These are phyloP conservation scores for Harrya chromipes DNA, from an alignment of 768 basidiomycete genomes.

Conservation along the genomic window DNA sequence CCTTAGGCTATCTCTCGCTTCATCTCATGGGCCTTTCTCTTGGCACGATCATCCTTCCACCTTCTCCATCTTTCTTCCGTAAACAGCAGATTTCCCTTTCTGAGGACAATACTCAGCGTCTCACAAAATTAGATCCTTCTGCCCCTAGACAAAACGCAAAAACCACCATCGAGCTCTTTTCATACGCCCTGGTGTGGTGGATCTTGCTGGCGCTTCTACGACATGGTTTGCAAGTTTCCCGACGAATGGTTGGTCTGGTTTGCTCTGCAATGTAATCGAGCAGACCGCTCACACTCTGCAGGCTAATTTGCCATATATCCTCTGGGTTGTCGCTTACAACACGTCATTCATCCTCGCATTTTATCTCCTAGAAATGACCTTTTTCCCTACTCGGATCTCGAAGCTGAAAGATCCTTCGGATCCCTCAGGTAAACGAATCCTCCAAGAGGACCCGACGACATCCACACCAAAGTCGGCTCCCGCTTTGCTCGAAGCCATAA, in stretches of 20 bases:
- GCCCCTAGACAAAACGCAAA: constrained; percentile 64
- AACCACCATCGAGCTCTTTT: constrained; percentile 70
- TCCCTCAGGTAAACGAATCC: constrained; percentile 23
- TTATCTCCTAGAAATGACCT: constrained; percentile 67
- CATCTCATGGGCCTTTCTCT: constrained; percentile 82
- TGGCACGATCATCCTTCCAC: constrained; percentile 78
- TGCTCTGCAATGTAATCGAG: neutral
- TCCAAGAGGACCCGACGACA: constrained; percentile 23
- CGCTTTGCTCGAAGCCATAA: constrained; percentile 72
- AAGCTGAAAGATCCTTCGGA: constrained; percentile 23
- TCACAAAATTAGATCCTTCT: constrained; percentile 9
- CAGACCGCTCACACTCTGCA: constrained; percentile 27
- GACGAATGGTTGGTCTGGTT: constrained; percentile 51
- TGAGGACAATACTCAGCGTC: constrained; percentile 5
- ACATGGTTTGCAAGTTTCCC: constrained; percentile 46
- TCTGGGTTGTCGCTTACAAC: constrained; percentile 91
- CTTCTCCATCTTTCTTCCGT: constrained; percentile 70
- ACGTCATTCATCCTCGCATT: constrained; percentile 81
- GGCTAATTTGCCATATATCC: constrained; percentile 86
- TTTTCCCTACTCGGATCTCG: constrained; percentile 50
- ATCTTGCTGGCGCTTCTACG: constrained; percentile 40
- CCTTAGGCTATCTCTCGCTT: constrained; percentile 81
- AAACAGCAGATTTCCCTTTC: constrained; percentile 37
- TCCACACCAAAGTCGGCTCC: constrained; percentile 34
- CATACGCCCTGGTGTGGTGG: constrained; percentile 84